phyloP scores from a whole-genome alignment of 371 early-diverging fungal genomes.

The Mortierella sp. region DNA sequence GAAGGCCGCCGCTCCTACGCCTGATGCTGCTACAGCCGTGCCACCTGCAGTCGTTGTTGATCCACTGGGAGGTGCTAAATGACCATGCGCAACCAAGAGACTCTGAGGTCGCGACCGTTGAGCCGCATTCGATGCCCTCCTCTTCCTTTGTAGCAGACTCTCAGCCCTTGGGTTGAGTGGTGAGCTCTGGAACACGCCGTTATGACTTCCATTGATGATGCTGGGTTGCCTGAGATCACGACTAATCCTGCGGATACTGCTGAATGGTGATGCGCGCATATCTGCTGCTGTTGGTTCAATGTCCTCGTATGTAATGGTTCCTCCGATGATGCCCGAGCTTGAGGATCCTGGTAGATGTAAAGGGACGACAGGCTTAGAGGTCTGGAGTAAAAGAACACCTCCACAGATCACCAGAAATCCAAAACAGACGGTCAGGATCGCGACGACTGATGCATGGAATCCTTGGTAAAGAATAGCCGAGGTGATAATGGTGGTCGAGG shows the following conservation, averaged over 20 bases:
- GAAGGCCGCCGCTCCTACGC: constrained; percentile 18
- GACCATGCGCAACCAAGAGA: constrained; percentile 8
- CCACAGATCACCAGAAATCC: constrained; percentile 90
- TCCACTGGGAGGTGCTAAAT: constrained; percentile 10
- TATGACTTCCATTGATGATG: constrained; percentile 9
- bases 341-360: constrained; percentile 34
- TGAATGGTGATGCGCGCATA: constrained; percentile 53
- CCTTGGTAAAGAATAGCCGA: constrained; percentile 91
- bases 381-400: constrained; percentile 57
- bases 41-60: neutral
- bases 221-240: constrained; percentile 46
- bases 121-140: constrained; percentile 45
- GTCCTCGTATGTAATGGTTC: constrained; percentile 39
- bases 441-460: constrained; percentile 78
- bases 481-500: constrained; percentile 92
- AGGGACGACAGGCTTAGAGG: constrained; percentile 51
- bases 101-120: constrained; percentile 36
- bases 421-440: constrained; percentile 86
- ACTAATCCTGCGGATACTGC: constrained; percentile 44
- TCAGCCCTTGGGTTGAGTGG: constrained; percentile 45
- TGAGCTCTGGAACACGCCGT: constrained; percentile 35
- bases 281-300: constrained; percentile 47
- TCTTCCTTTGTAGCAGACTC: constrained; percentile 40
- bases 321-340: constrained; percentile 14
- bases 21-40: too few species aligned